A percentile compares a stretch with the other conserved stretches of the same genome.
These are phyloP conservation scores for Ramaria rubella DNA, from an alignment of 768 basidiomycete genomes.

Conservation along the genomic window DNA sequence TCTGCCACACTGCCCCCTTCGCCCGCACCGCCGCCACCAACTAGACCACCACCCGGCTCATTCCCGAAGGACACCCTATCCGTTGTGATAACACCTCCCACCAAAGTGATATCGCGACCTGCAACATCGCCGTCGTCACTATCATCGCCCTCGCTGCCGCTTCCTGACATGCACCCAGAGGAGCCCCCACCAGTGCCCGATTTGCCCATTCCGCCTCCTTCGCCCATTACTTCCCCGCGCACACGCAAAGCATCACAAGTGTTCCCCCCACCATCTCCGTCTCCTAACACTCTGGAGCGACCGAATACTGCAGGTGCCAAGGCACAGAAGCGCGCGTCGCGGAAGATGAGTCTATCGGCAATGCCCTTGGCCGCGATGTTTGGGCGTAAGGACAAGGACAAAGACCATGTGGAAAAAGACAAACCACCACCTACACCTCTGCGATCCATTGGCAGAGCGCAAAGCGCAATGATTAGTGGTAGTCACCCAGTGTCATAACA, in stretches of 20 bases:
- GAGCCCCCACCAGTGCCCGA: not conserved
- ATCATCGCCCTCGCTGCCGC: not conserved
- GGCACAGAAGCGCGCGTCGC: conserved; percentile 37
- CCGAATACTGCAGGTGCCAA: conserved; percentile 15
- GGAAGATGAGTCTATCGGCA: conserved; percentile 64
- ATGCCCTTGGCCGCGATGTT: conserved; percentile 45
- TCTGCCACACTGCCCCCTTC: not conserved
- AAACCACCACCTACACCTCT: not conserved
- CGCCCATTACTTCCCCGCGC: not conserved
- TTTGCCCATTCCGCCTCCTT: not conserved
- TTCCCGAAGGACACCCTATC: not conserved
- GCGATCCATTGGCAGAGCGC: not conserved
- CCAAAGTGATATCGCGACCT: not conserved
- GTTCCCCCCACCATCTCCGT: not conserved
- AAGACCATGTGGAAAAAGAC: conserved; percentile 14
- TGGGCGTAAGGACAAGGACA: conserved; percentile 47
- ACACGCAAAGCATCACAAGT: not conserved
- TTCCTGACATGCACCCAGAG: not conserved
- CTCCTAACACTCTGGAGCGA: conserved; percentile 11
- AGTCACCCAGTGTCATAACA: not conserved
- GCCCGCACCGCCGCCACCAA: not conserved
- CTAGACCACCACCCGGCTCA: not conserved
- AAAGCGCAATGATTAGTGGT: not conserved
- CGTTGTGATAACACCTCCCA: not conserved
- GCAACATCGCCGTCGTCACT: not conserved